A percentile compares a stretch with the other conserved stretches of the same genome.
These are phyloP conservation scores for Elongisporangium senticosum DNA, from an alignment of 352 stramenopile species.

Conservation along the genomic window DNA sequence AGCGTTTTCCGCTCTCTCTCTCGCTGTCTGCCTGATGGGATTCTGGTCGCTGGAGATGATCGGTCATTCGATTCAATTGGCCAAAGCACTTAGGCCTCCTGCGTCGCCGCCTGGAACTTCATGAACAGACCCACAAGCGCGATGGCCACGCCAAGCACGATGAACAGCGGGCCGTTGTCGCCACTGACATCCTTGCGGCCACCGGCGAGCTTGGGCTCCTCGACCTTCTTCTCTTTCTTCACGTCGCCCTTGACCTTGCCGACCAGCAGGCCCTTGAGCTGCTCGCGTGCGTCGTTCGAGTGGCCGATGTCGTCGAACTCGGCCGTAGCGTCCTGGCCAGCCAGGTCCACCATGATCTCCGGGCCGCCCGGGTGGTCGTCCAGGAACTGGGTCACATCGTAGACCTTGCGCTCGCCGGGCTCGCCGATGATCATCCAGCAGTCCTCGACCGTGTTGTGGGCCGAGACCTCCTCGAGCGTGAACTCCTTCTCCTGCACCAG, in stretches of 20 bases:
- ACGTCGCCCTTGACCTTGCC: slow-evolving; percentile 83
- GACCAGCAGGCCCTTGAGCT: slow-evolving; percentile 92
- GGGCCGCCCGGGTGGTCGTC: slow-evolving; percentile 98
- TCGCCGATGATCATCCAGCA: slow-evolving; percentile 84
- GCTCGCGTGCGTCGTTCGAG: slow-evolving; percentile 92
- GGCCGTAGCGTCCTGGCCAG: slow-evolving; percentile 89
- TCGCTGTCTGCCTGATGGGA: neutral
- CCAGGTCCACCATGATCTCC: slow-evolving; percentile 96
- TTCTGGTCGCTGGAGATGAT: neutral
- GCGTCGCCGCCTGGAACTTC: slow-evolving; percentile 27
- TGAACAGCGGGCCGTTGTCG: slow-evolving; percentile 46
- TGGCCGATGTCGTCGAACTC: slow-evolving; percentile 98
- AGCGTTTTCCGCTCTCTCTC: neutral
- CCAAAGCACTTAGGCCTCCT: slow-evolving; percentile 5
- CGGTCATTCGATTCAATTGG: slow-evolving; percentile 2
- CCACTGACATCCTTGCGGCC: slow-evolving; percentile 57
- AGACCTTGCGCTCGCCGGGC: slow-evolving; percentile 88
- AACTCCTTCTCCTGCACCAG: slow-evolving; percentile 68
- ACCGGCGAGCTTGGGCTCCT: slow-evolving; percentile 24
- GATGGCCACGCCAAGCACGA: slow-evolving; percentile 42
- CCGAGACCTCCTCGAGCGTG: slow-evolving; percentile 90
- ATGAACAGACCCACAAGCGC: slow-evolving; percentile 56
- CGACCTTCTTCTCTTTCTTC: slow-evolving; percentile 25
- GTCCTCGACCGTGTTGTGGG: slow-evolving; percentile 76
- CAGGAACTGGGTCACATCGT: slow-evolving; percentile 97